Conservation (phyloP, 768 basidiomycete species). For the Cystobasidium ongulense region DNA sequence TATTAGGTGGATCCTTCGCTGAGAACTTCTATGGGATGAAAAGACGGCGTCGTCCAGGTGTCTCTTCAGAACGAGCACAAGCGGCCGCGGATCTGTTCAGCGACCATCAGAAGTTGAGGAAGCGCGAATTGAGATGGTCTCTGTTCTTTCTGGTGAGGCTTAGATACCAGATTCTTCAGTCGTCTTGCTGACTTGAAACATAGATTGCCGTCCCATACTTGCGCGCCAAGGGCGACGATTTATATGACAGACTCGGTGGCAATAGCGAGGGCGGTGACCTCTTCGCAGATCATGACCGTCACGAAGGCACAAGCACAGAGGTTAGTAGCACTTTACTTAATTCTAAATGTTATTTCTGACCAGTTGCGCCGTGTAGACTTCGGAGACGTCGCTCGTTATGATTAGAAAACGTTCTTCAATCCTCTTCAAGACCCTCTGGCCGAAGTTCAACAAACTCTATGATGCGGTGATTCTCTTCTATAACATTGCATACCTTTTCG, state of each 20-base stretch:
- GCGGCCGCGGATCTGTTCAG: constrained; percentile 42
- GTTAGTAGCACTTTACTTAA: too few relatives aligned
- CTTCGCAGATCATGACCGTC: constrained; percentile 32
- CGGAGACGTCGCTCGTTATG: neutral
- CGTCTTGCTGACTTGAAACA: neutral
- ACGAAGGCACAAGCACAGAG: neutral
- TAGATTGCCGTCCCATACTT: constrained; percentile 84
- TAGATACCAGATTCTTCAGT: neutral
- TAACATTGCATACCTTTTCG: constrained; percentile 85
- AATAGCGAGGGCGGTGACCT: constrained; percentile 51
- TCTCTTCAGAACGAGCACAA: constrained; percentile 58
- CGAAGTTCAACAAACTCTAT: constrained; percentile 66
- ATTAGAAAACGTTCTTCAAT: constrained; percentile 38
- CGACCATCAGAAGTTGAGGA: constrained; percentile 58
- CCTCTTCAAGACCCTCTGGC: constrained; percentile 66
- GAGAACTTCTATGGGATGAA: constrained; percentile 95
- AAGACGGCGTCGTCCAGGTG: constrained; percentile 61
- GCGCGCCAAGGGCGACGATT: constrained; percentile 78
- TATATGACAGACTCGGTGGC: constrained; percentile 82
- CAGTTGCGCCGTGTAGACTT: too few relatives aligned
- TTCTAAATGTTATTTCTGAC: too few relatives aligned
- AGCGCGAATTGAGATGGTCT: constrained; percentile 64
- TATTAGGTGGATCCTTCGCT: constrained; percentile 76
- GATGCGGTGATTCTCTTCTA: constrained; percentile 75
- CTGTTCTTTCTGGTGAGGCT: constrained; percentile 67